Evolutionary conservation across 768 basidiomycete species (phyloP), one percentile per base, ranked within the genome.

Genomic region (Kondoa subrosea): DNA sequence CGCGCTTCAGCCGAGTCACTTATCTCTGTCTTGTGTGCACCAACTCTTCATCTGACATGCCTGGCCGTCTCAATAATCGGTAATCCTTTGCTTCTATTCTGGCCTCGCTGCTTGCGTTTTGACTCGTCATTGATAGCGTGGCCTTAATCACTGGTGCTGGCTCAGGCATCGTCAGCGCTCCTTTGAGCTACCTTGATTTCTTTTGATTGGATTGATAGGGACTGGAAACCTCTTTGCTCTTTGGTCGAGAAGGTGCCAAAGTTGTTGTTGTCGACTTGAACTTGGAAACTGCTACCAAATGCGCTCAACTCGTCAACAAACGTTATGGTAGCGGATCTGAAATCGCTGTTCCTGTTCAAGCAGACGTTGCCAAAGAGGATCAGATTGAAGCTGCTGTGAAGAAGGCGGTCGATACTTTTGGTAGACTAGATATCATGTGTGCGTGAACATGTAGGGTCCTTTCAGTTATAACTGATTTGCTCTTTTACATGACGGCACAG

Each of bases 191-290:
- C n/a, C n/a, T n/a, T n/a, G n/a, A n/a, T n/a, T n/a, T n/a, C n/a
- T n/a, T n/a, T n/a, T n/a, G n/a, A n/a, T n/a, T n/a, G n/a, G n/a
- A n/a, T n/a, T n/a, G n/a, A n/a, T n/a, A n/a, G n/a, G 95, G 95
- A 30, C 83, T 97, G 61, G 91, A 99, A 79, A 87, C 91, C 0
- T 85, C 91, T n/a, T 81, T 96, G 69, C 82, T 96, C 59, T 99
- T 99, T 76, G 93, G 93, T 1, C 82, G 84, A 70, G 95, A 99
- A 34, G 74, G 93, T 29, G 91, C 91, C n/a, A 83, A 86, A 73
- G 85, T 97, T 69, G 76, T 96, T 57, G 83, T 92, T 57, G 87
- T 85, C 34, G 95, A 99, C 76, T 84, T 97, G 76, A 95, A 91
- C 77, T 71, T 85, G 27, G 78, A 81, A 26, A 87, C 85, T 29